Conservation (phyloP, 2,329 filamentous ascomycete species). For the Curvularia verruculosa region DNA sequence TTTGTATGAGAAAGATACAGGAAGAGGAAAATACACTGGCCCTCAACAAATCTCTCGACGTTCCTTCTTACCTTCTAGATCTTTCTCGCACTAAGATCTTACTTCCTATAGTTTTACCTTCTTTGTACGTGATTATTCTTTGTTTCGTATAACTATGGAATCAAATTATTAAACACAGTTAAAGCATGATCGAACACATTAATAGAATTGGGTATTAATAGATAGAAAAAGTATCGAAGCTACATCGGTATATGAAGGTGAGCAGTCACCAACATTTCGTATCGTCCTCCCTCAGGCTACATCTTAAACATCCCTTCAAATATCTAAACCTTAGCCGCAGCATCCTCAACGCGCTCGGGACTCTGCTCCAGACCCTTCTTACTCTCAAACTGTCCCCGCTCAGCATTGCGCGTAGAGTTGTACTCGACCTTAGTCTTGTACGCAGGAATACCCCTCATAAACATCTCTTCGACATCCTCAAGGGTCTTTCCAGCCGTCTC, state of each 20-base stretch:
- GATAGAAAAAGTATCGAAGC: background rate
- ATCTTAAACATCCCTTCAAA: background rate
- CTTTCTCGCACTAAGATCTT: no score
- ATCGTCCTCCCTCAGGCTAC: background rate
- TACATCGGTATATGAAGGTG: background rate
- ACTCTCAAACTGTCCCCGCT: slow-evolving; percentile 37
- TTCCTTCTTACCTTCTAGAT: no score
- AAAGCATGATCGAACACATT: background rate
- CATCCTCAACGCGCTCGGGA: slow-evolving; percentile 29
- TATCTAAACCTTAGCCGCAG: slow-evolving; percentile 19
- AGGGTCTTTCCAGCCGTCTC: slow-evolving; percentile 76
- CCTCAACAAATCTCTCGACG: no score
- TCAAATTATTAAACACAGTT: background rate
- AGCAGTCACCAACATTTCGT: background rate
- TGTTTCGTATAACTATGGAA: no score
- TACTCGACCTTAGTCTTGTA: slow-evolving; percentile 58
- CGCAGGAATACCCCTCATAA: slow-evolving; percentile 61
- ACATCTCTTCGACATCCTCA: slow-evolving; percentile 78
- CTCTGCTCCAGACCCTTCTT: slow-evolving; percentile 28
- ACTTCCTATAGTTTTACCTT: no score
- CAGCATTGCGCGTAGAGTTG: slow-evolving; percentile 27
- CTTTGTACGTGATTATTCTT: no score
- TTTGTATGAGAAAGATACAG: no score
- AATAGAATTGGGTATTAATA: background rate
- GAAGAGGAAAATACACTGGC: no score